phyloP scores from a whole-genome alignment of 2,329 filamentous ascomycete genomes.

The Lomentospora prolificans region DNA sequence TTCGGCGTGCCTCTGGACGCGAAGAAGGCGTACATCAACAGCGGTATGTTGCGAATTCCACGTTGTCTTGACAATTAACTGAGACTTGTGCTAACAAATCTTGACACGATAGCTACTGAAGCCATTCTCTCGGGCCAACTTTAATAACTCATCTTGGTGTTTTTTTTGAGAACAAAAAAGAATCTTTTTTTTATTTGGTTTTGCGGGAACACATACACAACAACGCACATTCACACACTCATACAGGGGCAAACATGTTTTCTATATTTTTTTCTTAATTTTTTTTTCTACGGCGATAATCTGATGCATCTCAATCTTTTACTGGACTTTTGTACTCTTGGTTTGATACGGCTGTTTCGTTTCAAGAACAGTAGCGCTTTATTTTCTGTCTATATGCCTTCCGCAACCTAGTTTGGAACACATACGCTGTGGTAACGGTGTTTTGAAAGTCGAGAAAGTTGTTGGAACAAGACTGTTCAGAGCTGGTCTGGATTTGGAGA shows the following conservation, averaged over 20 bases:
- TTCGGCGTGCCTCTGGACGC: constrained; percentile 81
- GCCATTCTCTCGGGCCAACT: constrained; percentile 69
- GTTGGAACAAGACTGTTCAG: too few species aligned
- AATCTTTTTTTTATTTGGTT: neutral
- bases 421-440: too few species aligned
- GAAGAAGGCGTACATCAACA: constrained; percentile 89
- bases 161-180: constrained; percentile 5
- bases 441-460: too few species aligned
- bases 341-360: too few species aligned
- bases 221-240: neutral
- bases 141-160: constrained; percentile 10
- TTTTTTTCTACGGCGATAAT: neutral
- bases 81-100: constrained; percentile 1
- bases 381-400: neutral
- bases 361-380: too few species aligned
- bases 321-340: too few species aligned
- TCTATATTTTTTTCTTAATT: neutral
- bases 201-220: too few species aligned
- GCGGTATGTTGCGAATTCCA: constrained; percentile 52
- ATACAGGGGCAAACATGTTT: neutral
- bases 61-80: too few species aligned
- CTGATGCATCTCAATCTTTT: too few species aligned
- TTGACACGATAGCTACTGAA: constrained; percentile 49
- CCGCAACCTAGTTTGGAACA: neutral
- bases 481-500: too few species aligned